phyloP scores from a whole-genome alignment of 2,329 filamentous ascomycete genomes.

The Alternaria consortialis region DNA sequence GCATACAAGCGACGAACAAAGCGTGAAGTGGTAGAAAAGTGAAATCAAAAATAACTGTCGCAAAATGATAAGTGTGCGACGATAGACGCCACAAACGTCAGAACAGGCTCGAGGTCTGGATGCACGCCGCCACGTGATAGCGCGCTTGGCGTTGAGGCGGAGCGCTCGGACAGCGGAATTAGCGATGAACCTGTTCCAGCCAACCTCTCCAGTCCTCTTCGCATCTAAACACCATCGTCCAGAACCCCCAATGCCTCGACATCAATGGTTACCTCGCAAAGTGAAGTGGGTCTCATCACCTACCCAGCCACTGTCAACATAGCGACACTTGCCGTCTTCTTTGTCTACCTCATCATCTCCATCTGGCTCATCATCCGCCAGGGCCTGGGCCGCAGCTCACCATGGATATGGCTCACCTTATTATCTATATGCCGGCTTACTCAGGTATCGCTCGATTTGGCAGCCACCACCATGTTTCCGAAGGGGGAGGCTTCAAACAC shows the following conservation, averaged over 20 bases:
- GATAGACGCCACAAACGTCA: conserved; percentile 5
- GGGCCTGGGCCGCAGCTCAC: conserved; percentile 45
- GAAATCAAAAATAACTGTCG: neutral
- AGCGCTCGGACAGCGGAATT: conserved; percentile 20
- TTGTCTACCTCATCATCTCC: conserved; percentile 41
- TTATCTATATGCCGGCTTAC: conserved; percentile 45
- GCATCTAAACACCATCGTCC: conserved; percentile 6
- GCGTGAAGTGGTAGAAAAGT: neutral
- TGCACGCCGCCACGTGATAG: conserved; percentile 13
- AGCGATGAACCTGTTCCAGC: conserved; percentile 11
- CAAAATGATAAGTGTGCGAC: neutral
- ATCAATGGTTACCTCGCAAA: conserved; percentile 27
- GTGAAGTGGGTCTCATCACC: conserved; percentile 24
- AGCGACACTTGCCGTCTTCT: conserved; percentile 45
- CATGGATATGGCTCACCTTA: conserved; percentile 47
- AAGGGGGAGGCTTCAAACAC: conserved; percentile 36
- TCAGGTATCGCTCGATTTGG: conserved; percentile 49
- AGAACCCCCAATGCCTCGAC: conserved; percentile 29
- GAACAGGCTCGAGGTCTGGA: conserved; percentile 2
- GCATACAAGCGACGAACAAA: neutral
- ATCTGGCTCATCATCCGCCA: conserved; percentile 42
- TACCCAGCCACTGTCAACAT: conserved; percentile 43
- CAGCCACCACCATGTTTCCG: conserved; percentile 42
- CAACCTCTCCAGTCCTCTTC: conserved; percentile 5
- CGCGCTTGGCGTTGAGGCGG: conserved; percentile 18